phyloP scores from a whole-genome alignment of 2,329 filamentous ascomycete genomes.

The Epichloe sp. region DNA sequence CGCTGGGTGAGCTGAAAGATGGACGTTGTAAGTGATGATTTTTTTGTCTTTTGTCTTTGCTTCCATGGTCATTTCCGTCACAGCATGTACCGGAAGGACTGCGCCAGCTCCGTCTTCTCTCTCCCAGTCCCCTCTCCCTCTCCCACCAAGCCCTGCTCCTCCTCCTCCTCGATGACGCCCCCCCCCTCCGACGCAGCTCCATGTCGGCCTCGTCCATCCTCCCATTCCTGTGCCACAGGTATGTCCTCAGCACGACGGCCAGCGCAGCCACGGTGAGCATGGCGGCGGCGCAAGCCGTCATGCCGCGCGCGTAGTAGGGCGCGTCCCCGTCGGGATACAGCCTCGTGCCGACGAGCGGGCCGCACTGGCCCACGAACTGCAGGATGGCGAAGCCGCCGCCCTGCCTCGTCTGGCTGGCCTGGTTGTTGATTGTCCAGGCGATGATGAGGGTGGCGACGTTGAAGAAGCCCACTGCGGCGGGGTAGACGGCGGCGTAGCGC shows the following conservation, averaged over 20 bases:
- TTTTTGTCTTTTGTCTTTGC: neutral
- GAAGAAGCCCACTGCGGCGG: conserved; percentile 71
- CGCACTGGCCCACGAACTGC: conserved; percentile 70
- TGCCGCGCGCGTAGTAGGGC: conserved; percentile 50
- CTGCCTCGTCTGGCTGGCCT: conserved; percentile 52
- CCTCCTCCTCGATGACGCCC: conserved; percentile 24
- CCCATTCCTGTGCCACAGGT: conserved; percentile 38
- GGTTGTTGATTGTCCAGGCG: conserved; percentile 83
- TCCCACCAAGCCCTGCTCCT: conserved; percentile 24
- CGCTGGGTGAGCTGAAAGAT: too few relatives aligned
- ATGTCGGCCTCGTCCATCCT: conserved; percentile 24
- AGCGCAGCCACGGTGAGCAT: conserved; percentile 49
- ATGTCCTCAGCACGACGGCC: conserved; percentile 38
- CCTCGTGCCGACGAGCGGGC: conserved; percentile 56
- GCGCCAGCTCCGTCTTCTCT: conserved; percentile 9
- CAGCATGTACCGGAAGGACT: conserved; percentile 34
- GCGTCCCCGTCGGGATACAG: conserved; percentile 48
- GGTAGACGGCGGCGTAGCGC: conserved; percentile 66
- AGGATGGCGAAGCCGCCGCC: conserved; percentile 69
- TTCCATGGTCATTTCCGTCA: conserved; percentile 8
- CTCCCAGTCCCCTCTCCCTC: conserved; percentile 9
- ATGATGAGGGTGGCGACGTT: conserved; percentile 73
- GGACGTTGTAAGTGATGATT: too few relatives aligned
- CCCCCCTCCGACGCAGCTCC: conserved; percentile 11
- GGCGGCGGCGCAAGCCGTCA: conserved; percentile 47